Base-by-base conservation (phyloP, 495 filamentous ascomycete species). In the Xylaria curta region DNA sequence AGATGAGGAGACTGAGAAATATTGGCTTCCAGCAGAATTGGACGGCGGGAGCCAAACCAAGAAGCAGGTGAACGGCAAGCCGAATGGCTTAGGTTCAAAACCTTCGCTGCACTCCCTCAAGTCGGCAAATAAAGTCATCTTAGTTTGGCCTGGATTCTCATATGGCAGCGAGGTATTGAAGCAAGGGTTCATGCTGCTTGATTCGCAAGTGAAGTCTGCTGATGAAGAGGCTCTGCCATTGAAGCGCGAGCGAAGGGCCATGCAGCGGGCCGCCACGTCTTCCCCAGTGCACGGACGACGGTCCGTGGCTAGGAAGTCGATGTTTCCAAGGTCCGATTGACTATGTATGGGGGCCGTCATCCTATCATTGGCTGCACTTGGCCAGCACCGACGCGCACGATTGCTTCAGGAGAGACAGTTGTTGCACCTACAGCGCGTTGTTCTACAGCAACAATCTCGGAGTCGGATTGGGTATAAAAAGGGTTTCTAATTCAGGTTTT, bases 381-480 rank as follows among this genome's bases (percentile, higher is more conserved):
- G 12, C 19, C 54, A 40, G 17, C 40, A 69, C 31, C 28, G 67
- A n/a, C 67, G 54, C 2, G 54, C 42, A 40, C n/a, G 66, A 15
- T 47, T 68, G 15, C 66, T 68, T 60, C 66, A 68, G 67, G 67
- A 69, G 28, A 60, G 67, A 61, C 67, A 69, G 15, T 12, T 69
- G 28, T 33, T 49, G 67, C 67, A 61, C n/a, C n/a, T 69, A 26
- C 67, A 61, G 42, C 67, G 67, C 28, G 42, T 69, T 1, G 56
- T 69, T 47, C 28, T 28, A 33, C 49, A 67, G 13, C 65, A 67
- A 21, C 21, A 58, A 21, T 33, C 67, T 61, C 53, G 28, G 56
- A 26, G 1, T 61, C 53, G 49, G 47, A 67, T 67, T 56, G 49
- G 65, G 1, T 36, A 33, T 33, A 46, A 49, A 24, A 60, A 47